These are phyloP conservation scores for Pichia norvegensis DNA, from an alignment of 1,139 yeast genomes.

Conservation along the genomic window DNA sequence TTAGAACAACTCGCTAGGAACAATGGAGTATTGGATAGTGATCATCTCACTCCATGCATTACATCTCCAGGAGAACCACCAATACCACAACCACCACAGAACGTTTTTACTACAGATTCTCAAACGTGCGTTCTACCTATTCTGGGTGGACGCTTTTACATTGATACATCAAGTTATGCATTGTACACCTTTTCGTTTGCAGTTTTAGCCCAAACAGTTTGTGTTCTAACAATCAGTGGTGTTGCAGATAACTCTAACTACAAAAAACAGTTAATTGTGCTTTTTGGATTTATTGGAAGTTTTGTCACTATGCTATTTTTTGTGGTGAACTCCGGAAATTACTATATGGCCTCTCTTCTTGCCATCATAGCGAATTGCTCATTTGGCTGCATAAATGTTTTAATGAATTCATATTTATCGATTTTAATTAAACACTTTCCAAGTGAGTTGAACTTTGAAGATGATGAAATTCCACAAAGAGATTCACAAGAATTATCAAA, in stretches of 20 bases:
- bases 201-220: constrained; percentile 54
- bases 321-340: constrained; percentile 36
- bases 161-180: constrained; percentile 64
- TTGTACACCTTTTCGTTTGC: constrained; percentile 59
- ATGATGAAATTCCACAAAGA: not conserved
- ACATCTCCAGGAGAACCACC: constrained; percentile 16
- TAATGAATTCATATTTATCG: constrained; percentile 67
- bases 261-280: constrained; percentile 43
- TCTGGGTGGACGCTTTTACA: constrained; percentile 29
- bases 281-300: constrained; percentile 51
- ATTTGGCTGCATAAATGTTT: constrained; percentile 65
- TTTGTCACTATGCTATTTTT: constrained; percentile 41
- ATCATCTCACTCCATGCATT: constrained; percentile 29
- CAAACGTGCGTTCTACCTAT: constrained; percentile 35
- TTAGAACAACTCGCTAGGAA: constrained; percentile 60
- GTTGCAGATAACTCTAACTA: constrained; percentile 51
- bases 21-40: constrained; percentile 51
- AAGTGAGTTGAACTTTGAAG: not conserved
- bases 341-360: constrained; percentile 46
- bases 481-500: constrained; percentile 24
- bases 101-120: constrained; percentile 31
- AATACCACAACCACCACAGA: constrained; percentile 18
- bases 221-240: constrained; percentile 63
- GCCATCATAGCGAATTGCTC: constrained; percentile 58
- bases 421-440: constrained; percentile 38